phyloP scores from a whole-genome alignment of 1,284 basidiomycete species.

The Trichosporon asahii region DNA sequence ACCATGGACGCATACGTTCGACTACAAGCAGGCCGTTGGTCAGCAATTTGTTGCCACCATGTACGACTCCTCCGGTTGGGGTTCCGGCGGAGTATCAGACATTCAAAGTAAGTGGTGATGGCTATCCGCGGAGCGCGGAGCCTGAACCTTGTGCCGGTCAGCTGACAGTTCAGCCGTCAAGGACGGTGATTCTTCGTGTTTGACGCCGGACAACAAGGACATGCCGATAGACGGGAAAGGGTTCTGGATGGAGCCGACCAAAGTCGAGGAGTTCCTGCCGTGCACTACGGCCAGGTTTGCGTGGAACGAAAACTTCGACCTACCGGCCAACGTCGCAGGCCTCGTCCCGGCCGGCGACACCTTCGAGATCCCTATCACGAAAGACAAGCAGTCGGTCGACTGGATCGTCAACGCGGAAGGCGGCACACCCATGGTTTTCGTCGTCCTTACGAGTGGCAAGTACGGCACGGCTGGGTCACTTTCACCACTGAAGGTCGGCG shows the following conservation, averaged over 20 bases:
- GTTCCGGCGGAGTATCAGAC: slow-evolving; percentile 37
- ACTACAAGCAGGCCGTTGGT: slow-evolving; percentile 15
- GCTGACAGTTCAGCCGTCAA: not conserved
- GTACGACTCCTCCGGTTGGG: slow-evolving; percentile 39
- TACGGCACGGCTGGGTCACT: slow-evolving; percentile 39
- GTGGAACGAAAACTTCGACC: slow-evolving; percentile 32
- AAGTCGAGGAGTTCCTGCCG: slow-evolving; percentile 25
- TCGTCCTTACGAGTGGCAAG: slow-evolving; percentile 32
- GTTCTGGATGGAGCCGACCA: slow-evolving; percentile 33
- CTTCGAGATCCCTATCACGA: slow-evolving; percentile 31
- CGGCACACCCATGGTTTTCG: slow-evolving; percentile 35
- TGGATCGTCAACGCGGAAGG: slow-evolving; percentile 37
- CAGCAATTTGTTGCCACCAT: slow-evolving; percentile 39
- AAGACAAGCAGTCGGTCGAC: slow-evolving; percentile 14
- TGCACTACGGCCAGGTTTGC: slow-evolving; percentile 31
- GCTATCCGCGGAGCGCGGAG: not conserved
- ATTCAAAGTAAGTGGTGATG: slow-evolving; percentile 32
- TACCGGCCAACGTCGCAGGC: slow-evolving; percentile 37
- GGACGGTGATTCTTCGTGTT: not conserved
- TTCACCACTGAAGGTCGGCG: slow-evolving; percentile 27
- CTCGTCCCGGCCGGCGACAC: slow-evolving; percentile 38
- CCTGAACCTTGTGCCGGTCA: not conserved
- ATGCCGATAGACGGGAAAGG: slow-evolving; percentile 21
- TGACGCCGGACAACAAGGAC: not conserved
- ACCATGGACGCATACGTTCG: no score